Evolutionary conservation across 441 rosid species (phyloP), one percentile per base, ranked within the genome.

Genomic region (Erodium trifolium): DNA sequence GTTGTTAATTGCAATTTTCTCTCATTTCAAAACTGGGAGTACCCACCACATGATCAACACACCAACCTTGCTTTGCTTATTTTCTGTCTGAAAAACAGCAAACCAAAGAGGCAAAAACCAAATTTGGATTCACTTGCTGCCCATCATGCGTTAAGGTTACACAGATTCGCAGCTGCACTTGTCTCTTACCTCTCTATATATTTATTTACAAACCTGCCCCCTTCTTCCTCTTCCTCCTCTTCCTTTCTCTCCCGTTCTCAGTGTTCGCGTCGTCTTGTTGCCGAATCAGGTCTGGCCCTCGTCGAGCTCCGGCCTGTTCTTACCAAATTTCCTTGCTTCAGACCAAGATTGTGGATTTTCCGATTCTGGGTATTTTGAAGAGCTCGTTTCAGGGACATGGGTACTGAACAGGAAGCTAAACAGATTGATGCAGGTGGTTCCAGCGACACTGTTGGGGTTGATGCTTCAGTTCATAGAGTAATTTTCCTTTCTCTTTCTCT

Each of bases 391-490:
- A 23, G 64, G 71, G 64, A 67, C 5, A 84, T 84, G 88, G 86
- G 67, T 23, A 70, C 75, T 64, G 80, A 81, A 72, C 76, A 73
- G 49, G 72, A 78, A 62, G 37, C 65, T 62, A 27, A 62, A 62
- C 35, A 62, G 65, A 62, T 62, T 59, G 64, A 18, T 10, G 34
- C 5, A 17, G 13, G 31, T 23, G 37, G 65, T 23, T 59, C 53
- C 55, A 68, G 67, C 47, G 17, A 35, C 72, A 35, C 57, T 41
- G 31, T 59, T 59, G 55, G 73, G 43, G 60, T 43, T 78, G 75
- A 76, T 76, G 34, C 75, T 78, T 60, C 75, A 11, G 51, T 71
- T 76, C 81, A 71, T 68, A 72, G 67, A 75, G 88, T 78, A 73
- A 45, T 1, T 62, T 62, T 59, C 18, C 34, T 10, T 47, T 47